Base-by-base conservation (phyloP, 176 grass and related monocot genomes). In the Ananas comosus region DNA sequence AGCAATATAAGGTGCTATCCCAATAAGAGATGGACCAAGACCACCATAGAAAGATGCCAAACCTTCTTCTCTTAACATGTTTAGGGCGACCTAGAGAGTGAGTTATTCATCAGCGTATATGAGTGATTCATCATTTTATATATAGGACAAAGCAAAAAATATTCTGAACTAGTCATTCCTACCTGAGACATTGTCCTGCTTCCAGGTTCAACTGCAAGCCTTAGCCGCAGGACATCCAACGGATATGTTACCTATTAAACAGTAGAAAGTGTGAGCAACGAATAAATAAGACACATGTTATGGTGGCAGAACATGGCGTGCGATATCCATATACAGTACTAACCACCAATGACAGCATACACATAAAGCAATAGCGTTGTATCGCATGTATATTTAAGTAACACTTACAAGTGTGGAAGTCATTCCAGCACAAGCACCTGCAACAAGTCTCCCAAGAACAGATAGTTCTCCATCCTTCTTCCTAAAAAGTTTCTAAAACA, bases 341-440 rank as follows among this genome's bases (percentile, higher is more conserved):
- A 18, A 9, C 27, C 10, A 22, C 27, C 67, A 76, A 13, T 78
- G 63, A 11, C 28, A 72, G 73, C 24, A 16, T 53, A 76, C 72
- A 49, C 64, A 70, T 6, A 78, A 80, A 63, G 13, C 2, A 42
- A 47, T 2, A 77, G 0, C n/a, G 58, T 6, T 8, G 63, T 67
- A 42, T 19, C 19, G 4, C n/a, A n/a, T n/a, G n/a, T n/a, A n/a
- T n/a, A n/a, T n/a, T n/a, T n/a, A n/a, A n/a, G n/a, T 17, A 75
- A 67, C 87, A 80, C 85, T 99, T 79, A 99, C 94, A 83, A 99
- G 87, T 69, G 94, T 99, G 80, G 94, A 99, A 69, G 94, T 99
- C 94, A 99, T 99, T 81, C 94, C 94, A 78, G 94, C 94, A 47
- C 89, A 99, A 85, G 94, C 94, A 78, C 89, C 94, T 70, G 94